Evolutionary conservation across 2,329 filamentous ascomycete species (phyloP).

Genomic region (Colletotrichum paranaense): DNA sequence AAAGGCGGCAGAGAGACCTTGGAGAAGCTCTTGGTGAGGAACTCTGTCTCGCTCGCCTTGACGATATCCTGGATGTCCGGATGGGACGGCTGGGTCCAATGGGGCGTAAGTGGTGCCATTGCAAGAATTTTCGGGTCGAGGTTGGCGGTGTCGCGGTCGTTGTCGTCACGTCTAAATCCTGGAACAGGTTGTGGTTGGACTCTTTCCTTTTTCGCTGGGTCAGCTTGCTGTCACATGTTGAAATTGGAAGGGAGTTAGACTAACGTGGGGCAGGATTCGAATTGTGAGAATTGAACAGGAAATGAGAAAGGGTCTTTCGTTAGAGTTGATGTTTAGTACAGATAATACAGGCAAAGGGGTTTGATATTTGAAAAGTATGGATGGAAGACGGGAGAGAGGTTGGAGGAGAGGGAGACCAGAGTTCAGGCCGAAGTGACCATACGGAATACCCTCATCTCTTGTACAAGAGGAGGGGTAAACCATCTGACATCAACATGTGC

Average conservation of each 20-base stretch:
- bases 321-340: background rate
- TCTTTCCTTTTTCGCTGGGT: conserved; percentile 6
- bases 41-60: conserved; percentile 60
- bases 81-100: conserved; percentile 72
- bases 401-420: background rate
- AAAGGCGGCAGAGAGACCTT: conserved; percentile 68
- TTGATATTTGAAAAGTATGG: background rate
- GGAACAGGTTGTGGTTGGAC: conserved; percentile 17
- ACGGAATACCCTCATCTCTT: conserved; percentile 18
- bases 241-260: background rate
- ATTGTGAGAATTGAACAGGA: background rate
- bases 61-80: conserved; percentile 68
- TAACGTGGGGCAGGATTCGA: conserved; percentile 20
- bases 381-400: background rate
- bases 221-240: conserved; percentile 25
- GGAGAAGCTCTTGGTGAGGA: conserved; percentile 70
- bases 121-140: conserved; percentile 30
- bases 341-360: background rate
- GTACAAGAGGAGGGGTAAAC: conserved; percentile 32
- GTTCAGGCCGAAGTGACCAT: background rate
- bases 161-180: conserved; percentile 5
- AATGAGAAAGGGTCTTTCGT: background rate
- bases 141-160: background rate
- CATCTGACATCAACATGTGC: conserved; percentile 32
- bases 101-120: conserved; percentile 68